A percentile compares a stretch with the other conserved stretches of the same genome.
phyloP scores from a whole-genome alignment of 1,139 yeast species.

The Meyerozyma guilliermondii region DNA sequence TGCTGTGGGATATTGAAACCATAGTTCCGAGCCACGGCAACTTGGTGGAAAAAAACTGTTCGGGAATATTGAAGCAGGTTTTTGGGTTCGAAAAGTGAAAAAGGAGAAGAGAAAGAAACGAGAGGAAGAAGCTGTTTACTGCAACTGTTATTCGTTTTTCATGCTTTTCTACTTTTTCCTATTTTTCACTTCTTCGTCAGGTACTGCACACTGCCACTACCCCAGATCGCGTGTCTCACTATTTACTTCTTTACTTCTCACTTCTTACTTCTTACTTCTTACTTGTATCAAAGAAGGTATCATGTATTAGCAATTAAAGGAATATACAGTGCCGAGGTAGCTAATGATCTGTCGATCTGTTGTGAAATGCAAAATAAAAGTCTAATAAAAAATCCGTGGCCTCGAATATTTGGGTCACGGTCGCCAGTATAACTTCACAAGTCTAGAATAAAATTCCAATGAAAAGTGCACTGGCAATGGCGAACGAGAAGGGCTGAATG shows the following conservation, averaged over 20 bases:
- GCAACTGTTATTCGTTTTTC: no score
- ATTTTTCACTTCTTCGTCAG: no score
- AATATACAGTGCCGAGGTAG: no score
- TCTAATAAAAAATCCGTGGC: not conserved
- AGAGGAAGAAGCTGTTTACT: no score
- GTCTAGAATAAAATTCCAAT: not conserved
- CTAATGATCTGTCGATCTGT: not conserved
- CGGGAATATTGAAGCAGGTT: not conserved
- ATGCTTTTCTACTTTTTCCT: not conserved
- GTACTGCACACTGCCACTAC: no score
- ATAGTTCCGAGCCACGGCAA: conserved; percentile 60
- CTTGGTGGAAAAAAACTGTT: conserved; percentile 34
- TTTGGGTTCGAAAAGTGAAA: not conserved
- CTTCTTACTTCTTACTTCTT: no score
- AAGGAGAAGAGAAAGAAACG: not conserved
- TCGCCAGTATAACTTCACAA: not conserved
- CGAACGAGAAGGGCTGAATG: not conserved
- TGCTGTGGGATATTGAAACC: conserved; percentile 43
- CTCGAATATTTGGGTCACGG: not conserved
- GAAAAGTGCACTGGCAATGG: not conserved
- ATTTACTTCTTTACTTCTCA: no score
- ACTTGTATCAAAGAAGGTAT: no score
- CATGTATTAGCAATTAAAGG: no score
- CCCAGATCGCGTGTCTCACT: no score
- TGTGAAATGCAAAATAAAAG: not conserved